These are phyloP conservation scores for Pythium rishiriense DNA, from an alignment of 352 stramenopile genomes.

Conservation along the genomic window DNA sequence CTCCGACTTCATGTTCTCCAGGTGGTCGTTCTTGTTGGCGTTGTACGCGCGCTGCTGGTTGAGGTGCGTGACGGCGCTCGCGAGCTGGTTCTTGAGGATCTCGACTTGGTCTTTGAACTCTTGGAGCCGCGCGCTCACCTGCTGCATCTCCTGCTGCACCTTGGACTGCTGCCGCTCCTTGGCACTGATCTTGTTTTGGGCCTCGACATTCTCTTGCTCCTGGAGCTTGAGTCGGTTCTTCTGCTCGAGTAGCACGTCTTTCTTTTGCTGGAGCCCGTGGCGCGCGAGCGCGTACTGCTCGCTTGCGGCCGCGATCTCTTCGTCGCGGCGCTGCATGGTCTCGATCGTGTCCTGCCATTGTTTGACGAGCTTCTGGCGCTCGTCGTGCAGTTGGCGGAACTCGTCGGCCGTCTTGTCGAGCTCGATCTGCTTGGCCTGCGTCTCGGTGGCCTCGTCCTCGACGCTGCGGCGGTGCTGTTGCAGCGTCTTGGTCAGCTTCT, in stretches of 20 bases:
- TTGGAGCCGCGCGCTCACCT: slow-evolving; percentile 55
- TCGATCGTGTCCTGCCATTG: slow-evolving; percentile 96
- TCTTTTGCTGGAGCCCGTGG: slow-evolving; percentile 52
- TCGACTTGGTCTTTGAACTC: slow-evolving; percentile 92
- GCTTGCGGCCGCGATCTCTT: slow-evolving; percentile 91
- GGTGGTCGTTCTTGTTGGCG: slow-evolving; percentile 58
- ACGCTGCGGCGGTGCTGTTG: slow-evolving; percentile 75
- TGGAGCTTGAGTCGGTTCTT: slow-evolving; percentile 82
- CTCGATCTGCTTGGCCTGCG: slow-evolving; percentile 95
- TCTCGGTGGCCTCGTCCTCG: slow-evolving; percentile 90
- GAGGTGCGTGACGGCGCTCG: slow-evolving; percentile 81
- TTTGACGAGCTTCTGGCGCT: slow-evolving; percentile 92
- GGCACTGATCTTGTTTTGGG: slow-evolving; percentile 64
- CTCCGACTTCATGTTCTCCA: slow-evolving; percentile 84
- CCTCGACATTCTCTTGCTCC: slow-evolving; percentile 85
- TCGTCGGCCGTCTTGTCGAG: slow-evolving; percentile 94
- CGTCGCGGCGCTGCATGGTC: slow-evolving; percentile 91
- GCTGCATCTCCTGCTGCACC: slow-evolving; percentile 68
- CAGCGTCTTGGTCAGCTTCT: slow-evolving; percentile 90
- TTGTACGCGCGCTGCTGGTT: slow-evolving; percentile 82
- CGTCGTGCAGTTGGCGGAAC: slow-evolving; percentile 92
- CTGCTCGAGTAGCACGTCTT: slow-evolving; percentile 74
- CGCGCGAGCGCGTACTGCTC: slow-evolving; percentile 84
- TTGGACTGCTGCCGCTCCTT: slow-evolving; percentile 74
- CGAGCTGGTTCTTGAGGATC: slow-evolving; percentile 90